A percentile compares a stretch with the other conserved stretches of the same genome.
Conservation (phyloP, 768 basidiomycete species). For the Tulasnella sp. region DNA sequence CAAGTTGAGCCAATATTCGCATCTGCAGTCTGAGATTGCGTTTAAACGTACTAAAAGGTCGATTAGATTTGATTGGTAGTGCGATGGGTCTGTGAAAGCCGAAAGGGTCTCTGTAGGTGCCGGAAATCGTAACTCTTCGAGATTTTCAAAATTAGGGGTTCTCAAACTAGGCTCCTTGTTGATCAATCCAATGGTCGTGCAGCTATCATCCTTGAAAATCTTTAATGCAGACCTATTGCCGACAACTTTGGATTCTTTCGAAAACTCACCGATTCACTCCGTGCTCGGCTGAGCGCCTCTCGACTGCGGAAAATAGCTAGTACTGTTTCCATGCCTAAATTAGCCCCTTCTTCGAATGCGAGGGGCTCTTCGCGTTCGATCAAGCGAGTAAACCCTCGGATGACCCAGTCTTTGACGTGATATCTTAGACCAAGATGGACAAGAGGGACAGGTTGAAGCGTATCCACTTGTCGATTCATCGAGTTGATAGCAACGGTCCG, state of each 20-base stretch:
- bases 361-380: neutral
- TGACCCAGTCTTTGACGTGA: neutral
- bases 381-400: neutral
- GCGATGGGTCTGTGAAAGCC: too few relatives aligned
- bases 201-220: neutral
- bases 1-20: neutral
- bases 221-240: neutral
- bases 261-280: neutral
- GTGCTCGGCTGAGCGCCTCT: neutral
- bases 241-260: neutral
- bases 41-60: neutral
- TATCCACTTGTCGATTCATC: neutral
- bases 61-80: neutral
- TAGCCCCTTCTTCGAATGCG: neutral
- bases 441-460: neutral
- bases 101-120: neutral
- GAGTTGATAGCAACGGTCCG: neutral
- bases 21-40: neutral
- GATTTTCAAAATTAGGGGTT: neutral
- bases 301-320: neutral
- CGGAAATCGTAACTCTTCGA: neutral
- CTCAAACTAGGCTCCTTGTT: neutral
- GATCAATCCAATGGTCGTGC: neutral
- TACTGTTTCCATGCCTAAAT: neutral
- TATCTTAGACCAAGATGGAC: neutral